Evolutionary conservation across 306 rosid genomes (phyloP).

Genomic region (Cicer cuneatum): DNA sequence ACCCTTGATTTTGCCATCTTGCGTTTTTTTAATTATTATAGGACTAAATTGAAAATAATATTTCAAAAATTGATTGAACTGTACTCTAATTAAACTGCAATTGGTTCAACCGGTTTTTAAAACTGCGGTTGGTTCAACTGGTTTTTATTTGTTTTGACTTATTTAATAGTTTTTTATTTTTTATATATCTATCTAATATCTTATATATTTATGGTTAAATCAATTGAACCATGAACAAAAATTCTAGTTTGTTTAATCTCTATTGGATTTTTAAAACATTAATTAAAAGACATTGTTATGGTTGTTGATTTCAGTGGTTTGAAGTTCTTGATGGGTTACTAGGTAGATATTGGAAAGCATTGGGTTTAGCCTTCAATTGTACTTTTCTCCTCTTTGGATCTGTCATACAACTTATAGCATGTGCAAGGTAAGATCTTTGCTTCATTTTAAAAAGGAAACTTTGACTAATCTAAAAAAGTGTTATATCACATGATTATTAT

Average conservation of each 20-base stretch:
- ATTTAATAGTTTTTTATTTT: no score
- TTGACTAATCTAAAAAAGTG: constrained; percentile 28
- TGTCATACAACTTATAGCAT: constrained; percentile 97
- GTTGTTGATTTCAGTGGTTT: constrained; percentile 79
- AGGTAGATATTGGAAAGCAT: constrained; percentile 89
- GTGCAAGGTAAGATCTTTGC: constrained; percentile 73
- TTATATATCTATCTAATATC: no score
- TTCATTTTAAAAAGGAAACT: background rate
- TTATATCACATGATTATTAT: constrained; percentile 5
- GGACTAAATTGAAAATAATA: background rate
- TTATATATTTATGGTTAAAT: no score
- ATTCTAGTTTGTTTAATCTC: no score
- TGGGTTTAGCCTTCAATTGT: constrained; percentile 90
- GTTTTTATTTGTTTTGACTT: no score
- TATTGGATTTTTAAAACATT: no score
- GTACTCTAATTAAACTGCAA: no score
- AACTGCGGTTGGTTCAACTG: no score
- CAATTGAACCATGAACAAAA: no score
- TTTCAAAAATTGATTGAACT: background rate
- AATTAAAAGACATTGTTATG: no score
- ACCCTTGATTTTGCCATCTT: background rate
- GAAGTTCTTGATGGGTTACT: constrained; percentile 95
- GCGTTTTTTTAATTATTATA: constrained; percentile 40
- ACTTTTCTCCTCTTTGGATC: constrained; percentile 97
- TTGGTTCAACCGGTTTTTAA: no score